Evolutionary conservation across 768 basidiomycete species (phyloP).

Genomic region (Hygrocybe coccinea): DNA sequence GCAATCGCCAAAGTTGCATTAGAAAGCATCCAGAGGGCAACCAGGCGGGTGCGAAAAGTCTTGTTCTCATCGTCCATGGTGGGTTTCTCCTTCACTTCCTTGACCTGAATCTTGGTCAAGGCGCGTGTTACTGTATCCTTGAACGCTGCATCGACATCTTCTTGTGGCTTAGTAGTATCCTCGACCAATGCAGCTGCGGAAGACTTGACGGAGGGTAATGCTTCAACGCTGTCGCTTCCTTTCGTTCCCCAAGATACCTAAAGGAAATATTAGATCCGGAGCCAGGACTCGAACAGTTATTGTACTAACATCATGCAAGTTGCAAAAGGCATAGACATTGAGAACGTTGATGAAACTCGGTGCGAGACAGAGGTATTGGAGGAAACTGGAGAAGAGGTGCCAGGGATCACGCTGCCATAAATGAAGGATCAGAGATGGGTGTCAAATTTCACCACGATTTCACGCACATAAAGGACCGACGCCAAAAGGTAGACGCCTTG

Average conservation of each 20-base stretch:
- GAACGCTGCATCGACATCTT: constrained; percentile 77
- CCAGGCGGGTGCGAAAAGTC: constrained; percentile 79
- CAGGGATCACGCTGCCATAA: constrained; percentile 81
- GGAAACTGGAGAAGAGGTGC: constrained; percentile 95
- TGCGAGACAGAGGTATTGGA: constrained; percentile 85
- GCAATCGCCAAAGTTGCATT: constrained; percentile 70
- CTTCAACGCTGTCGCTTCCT: constrained; percentile 89
- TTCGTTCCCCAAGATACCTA: constrained; percentile 93
- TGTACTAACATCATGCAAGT: constrained; percentile 74
- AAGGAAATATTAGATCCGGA: neutral
- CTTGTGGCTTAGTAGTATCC: constrained; percentile 65
- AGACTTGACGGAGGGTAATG: constrained; percentile 62
- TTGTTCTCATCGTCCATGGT: constrained; percentile 77
- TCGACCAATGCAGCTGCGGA: constrained; percentile 63
- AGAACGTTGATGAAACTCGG: constrained; percentile 93
- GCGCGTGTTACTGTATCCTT: constrained; percentile 79
- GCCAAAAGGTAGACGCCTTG: constrained; percentile 75
- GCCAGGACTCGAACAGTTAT: neutral
- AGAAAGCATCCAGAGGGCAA: constrained; percentile 62
- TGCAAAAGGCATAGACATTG: constrained; percentile 97
- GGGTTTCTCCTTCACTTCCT: constrained; percentile 57
- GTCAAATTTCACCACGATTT: neutral
- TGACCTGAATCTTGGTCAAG: constrained; percentile 53
- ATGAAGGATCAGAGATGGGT: constrained; percentile 28
- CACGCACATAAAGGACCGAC: constrained; percentile 77